phyloP scores from a whole-genome alignment of 176 grass and related monocot species.

The Rhipidocladum racemiflorum region DNA sequence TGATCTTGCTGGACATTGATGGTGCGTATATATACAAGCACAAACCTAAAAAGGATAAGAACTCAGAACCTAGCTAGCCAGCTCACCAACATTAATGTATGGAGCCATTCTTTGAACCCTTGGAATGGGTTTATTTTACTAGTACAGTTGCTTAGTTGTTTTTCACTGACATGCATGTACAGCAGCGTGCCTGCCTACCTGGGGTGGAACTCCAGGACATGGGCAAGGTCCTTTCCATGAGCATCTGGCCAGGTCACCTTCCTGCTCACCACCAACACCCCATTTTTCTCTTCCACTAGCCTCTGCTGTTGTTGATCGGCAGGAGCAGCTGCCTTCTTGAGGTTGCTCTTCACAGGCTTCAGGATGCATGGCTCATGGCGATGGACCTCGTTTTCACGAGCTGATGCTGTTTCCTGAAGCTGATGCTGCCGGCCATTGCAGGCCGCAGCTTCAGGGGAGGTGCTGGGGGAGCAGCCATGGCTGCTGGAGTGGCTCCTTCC shows the following conservation, averaged over 20 bases:
- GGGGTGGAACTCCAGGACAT: conserved; percentile 35
- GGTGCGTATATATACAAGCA: neutral
- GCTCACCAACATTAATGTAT: neutral
- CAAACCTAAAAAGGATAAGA: neutral
- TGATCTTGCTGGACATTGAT: neutral
- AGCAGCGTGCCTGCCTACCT: conserved; percentile 7
- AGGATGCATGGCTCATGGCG: neutral
- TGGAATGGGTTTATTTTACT: neutral
- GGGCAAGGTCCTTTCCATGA: conserved; percentile 45
- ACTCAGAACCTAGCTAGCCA: neutral
- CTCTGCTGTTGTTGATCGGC: neutral
- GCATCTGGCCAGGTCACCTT: conserved; percentile 49
- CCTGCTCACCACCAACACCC: conserved; percentile 24
- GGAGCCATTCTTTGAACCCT: neutral
- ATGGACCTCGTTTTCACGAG: neutral
- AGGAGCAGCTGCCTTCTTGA: neutral
- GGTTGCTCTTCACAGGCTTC: conserved; percentile 7
- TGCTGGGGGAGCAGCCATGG: neutral
- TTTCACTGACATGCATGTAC: neutral
- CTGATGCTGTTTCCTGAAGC: neutral
- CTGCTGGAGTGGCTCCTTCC: neutral
- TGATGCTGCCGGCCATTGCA: neutral
- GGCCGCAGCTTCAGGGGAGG: neutral
- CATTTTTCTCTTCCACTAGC: neutral
- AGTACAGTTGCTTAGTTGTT: neutral